phyloP scores from a whole-genome alignment of 495 filamentous ascomycete genomes.

The Hapsidospora chrysogenum region DNA sequence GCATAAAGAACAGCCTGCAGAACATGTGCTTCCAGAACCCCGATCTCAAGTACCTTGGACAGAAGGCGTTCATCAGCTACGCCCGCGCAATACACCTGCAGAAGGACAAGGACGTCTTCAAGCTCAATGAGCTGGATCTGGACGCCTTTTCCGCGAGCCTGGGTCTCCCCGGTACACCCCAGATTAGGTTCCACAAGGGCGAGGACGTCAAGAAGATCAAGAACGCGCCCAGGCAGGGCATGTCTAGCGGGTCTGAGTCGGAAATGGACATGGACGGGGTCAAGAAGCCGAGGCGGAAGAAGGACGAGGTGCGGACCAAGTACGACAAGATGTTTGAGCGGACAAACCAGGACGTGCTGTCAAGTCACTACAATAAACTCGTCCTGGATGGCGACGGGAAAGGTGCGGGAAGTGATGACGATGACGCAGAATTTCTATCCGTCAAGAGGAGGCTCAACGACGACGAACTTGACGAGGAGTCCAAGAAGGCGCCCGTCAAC shows the following conservation, averaged over 20 bases:
- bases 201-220: constrained; percentile 73
- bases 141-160: constrained; percentile 75
- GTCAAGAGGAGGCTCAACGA: constrained; percentile 69
- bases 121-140: constrained; percentile 59
- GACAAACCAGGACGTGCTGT: constrained; percentile 84
- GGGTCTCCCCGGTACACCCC: constrained; percentile 77
- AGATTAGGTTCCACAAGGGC: constrained; percentile 81
- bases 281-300: constrained; percentile 33
- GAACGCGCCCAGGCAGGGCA: constrained; percentile 53
- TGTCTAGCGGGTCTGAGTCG: constrained; percentile 32
- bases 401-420: constrained; percentile 18
- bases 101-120: constrained; percentile 84
- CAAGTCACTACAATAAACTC: constrained; percentile 78
- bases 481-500: constrained; percentile 15
- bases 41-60: constrained; percentile 84
- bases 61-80: constrained; percentile 90
- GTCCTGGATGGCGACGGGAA: constrained; percentile 49
- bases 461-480: constrained; percentile 22
- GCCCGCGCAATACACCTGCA: constrained; percentile 68
- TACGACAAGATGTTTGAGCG: constrained; percentile 95
- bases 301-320: constrained; percentile 62
- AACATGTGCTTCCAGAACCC: constrained; percentile 91
- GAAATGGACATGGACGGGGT: constrained; percentile 28
- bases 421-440: constrained; percentile 53
- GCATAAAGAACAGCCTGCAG: constrained; percentile 67